These are phyloP conservation scores for Skeletonema menzelii DNA, from an alignment of 108 stramenopile genomes.

Conservation along the genomic window DNA sequence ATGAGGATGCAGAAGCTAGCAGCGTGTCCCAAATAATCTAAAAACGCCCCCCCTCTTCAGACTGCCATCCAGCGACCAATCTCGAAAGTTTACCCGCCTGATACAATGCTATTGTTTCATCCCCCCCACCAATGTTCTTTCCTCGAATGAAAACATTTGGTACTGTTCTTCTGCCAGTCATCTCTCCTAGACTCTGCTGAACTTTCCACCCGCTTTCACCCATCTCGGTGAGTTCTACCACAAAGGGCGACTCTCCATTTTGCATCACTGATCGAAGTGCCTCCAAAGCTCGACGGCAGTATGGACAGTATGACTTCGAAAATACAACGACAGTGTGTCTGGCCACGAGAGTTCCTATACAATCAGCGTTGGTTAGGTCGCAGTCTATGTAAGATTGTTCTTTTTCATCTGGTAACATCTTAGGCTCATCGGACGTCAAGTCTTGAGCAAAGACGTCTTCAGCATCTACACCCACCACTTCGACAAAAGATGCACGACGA, in stretches of 20 bases:
- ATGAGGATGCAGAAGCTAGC: too few species aligned
- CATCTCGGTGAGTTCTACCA: conserved; percentile 59
- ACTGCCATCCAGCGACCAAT: neutral
- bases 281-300: conserved; percentile 63
- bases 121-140: conserved; percentile 79
- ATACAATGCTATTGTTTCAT: conserved; percentile 58
- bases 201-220: conserved; percentile 40
- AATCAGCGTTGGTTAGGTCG: conserved; percentile 49
- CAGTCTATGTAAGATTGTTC: conserved; percentile 28
- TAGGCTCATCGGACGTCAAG: neutral
- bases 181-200: conserved; percentile 55
- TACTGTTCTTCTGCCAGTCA: conserved; percentile 90
- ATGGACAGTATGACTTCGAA: conserved; percentile 76
- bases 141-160: conserved; percentile 92
- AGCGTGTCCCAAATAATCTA: too few species aligned
- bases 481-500: conserved; percentile 24
- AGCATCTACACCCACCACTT: neutral
- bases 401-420: neutral
- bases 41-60: too few species aligned
- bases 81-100: conserved; percentile 4
- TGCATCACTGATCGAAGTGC: conserved; percentile 36
- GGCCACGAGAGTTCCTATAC: conserved; percentile 53
- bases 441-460: neutral
- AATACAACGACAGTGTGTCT: conserved; percentile 77
- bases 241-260: conserved; percentile 35